phyloP scores from a whole-genome alignment of 176 grass and related monocot species.

The Carex littledalei region DNA sequence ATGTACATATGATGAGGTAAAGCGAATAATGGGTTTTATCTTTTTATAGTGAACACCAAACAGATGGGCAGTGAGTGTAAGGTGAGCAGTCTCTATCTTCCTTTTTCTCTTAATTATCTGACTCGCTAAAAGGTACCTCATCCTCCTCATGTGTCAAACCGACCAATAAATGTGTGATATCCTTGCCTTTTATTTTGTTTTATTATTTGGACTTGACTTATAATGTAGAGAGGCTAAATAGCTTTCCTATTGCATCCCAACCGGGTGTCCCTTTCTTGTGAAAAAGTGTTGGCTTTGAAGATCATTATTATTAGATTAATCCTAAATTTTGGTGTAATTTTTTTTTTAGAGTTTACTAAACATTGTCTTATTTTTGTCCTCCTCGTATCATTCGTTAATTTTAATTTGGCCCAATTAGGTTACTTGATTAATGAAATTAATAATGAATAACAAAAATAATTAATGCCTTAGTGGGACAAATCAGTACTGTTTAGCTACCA shows the following conservation, averaged over 20 bases:
- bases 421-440: not conserved
- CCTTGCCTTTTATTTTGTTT: not conserved
- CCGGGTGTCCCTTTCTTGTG: not conserved
- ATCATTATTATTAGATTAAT: not conserved
- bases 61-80: constrained; percentile 11
- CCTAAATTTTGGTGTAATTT: not conserved
- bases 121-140: not conserved
- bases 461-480: not conserved
- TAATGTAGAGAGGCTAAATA: not conserved
- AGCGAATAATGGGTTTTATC: constrained; percentile 10
- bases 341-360: not conserved
- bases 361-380: not conserved
- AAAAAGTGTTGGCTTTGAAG: not conserved
- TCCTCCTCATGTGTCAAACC: not conserved
- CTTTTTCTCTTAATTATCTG: constrained; percentile 4
- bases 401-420: not conserved
- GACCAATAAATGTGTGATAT: constrained; percentile 11
- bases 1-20: not conserved
- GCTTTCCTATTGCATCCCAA: not conserved
- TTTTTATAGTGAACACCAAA: constrained; percentile 8
- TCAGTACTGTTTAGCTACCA: not conserved
- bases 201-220: not conserved
- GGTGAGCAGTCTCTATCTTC: constrained; percentile 11
- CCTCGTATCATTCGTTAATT: not conserved
- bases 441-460: not conserved